phyloP scores from a whole-genome alignment of 1,139 yeast genomes.

The Kluyveromyces sp. region DNA sequence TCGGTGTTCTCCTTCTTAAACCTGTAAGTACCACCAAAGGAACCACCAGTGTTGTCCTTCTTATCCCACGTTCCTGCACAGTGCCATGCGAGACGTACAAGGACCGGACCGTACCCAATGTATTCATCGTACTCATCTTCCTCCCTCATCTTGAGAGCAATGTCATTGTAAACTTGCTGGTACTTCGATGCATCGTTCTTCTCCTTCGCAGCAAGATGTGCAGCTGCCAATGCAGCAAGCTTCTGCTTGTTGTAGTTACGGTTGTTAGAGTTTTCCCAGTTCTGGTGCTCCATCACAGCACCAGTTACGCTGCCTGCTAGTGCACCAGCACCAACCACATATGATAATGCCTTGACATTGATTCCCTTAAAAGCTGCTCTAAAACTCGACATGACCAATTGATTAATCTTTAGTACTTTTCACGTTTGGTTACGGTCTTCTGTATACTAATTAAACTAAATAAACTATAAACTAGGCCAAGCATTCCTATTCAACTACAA shows the following conservation, averaged over 20 bases:
- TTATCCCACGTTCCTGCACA: slow-evolving; percentile 61
- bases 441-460: too few relatives aligned
- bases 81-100: slow-evolving; percentile 73
- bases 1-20: slow-evolving; percentile 57
- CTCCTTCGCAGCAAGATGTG: slow-evolving; percentile 4
- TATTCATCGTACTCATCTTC: slow-evolving; percentile 72
- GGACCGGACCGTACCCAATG: slow-evolving; percentile 60
- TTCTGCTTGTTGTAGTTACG: slow-evolving; percentile 6
- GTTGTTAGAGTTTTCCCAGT: slow-evolving; percentile 6
- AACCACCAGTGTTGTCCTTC: slow-evolving; percentile 61
- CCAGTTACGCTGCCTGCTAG: slow-evolving; percentile 18
- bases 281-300: slow-evolving; percentile 3
- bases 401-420: too few relatives aligned
- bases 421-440: too few relatives aligned
- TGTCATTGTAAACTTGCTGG: slow-evolving; percentile 73
- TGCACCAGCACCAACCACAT: slow-evolving; percentile 14
- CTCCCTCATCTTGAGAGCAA: slow-evolving; percentile 64
- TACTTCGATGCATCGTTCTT: slow-evolving; percentile 33
- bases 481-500: too few relatives aligned
- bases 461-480: too few relatives aligned
- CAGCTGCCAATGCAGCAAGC: slow-evolving; percentile 4
- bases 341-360: background rate
- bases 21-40: slow-evolving; percentile 79
- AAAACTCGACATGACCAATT: slow-evolving; percentile 12
- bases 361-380: background rate